Conservation (phyloP, 805 yeast species). For the Isabelozyma gotoi region DNA sequence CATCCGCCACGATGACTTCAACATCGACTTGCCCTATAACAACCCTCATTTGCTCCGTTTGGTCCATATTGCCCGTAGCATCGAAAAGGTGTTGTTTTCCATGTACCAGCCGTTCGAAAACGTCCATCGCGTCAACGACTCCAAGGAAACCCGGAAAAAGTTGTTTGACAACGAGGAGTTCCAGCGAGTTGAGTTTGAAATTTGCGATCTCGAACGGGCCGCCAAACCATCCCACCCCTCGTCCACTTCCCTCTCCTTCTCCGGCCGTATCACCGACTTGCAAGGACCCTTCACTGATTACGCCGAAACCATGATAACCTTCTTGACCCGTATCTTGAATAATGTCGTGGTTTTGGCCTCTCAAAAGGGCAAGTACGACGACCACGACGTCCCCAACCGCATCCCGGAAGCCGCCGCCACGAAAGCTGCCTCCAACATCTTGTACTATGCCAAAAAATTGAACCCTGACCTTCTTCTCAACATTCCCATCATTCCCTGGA, state of each 20-base stretch:
- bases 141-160: conserved; percentile 11
- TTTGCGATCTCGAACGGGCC: conserved; percentile 18
- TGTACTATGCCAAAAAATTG: conserved; percentile 21
- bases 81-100: conserved; percentile 23
- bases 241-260: conserved; percentile 1
- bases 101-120: conserved; percentile 22
- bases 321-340: conserved; percentile 26
- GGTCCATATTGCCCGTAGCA: conserved; percentile 24
- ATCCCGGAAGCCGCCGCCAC: conserved; percentile 22
- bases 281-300: conserved; percentile 8
- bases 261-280: not conserved
- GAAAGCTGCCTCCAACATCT: conserved; percentile 23
- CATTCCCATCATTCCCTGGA: conserved; percentile 26
- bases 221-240: not conserved
- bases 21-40: conserved; percentile 28
- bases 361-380: conserved; percentile 26
- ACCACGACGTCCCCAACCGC: conserved; percentile 16
- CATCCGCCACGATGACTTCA: conserved; percentile 31
- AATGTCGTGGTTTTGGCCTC: conserved; percentile 23
- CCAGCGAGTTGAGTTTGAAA: conserved; percentile 22
- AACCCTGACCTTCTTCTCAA: conserved; percentile 17
- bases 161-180: conserved; percentile 25
- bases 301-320: conserved; percentile 18
- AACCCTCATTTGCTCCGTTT: conserved; percentile 22
- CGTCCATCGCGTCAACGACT: conserved; percentile 9